A percentile compares a stretch with the other conserved stretches of the same genome.
Conservation (phyloP, 2,329 filamentous ascomycete species). For the Calonectria hawksworthii region DNA sequence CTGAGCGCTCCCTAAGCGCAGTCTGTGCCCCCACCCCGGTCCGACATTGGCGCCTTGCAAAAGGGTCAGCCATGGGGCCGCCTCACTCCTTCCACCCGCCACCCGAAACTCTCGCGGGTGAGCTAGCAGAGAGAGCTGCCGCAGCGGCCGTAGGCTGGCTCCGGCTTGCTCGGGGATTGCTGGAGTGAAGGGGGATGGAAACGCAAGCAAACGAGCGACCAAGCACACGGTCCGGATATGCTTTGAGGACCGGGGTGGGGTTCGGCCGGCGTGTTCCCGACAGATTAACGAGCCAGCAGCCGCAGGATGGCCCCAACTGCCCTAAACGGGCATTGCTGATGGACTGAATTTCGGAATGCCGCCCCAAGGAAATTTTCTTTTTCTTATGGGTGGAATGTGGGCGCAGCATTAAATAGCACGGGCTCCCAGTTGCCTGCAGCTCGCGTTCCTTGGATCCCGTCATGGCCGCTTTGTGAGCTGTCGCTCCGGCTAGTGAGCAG, state of each 20-base stretch:
- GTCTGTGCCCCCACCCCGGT: neutral
- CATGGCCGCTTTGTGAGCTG: neutral
- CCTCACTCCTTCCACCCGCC: neutral
- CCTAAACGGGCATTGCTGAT: neutral
- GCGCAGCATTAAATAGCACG: neutral
- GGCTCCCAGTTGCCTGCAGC: neutral
- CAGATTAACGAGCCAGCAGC: neutral
- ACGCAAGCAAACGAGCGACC: neutral
- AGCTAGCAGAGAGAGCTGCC: neutral
- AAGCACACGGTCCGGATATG: neutral
- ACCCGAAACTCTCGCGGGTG: conserved; percentile 5
- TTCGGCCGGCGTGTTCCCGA: neutral
- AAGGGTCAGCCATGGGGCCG: neutral
- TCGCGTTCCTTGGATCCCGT: neutral
- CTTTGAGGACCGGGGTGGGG: neutral
- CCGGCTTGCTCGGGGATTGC: neutral
- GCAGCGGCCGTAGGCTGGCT: neutral
- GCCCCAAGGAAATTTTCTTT: neutral
- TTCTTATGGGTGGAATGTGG: neutral
- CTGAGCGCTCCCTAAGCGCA: conserved; percentile 13
- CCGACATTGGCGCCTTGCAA: neutral
- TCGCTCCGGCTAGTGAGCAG: neutral
- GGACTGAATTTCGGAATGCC: neutral
- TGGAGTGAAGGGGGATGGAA: neutral
- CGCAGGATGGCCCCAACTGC: neutral